Percentiles rank a stretch among this genome's conserved stretches.
Evolutionary conservation across 2,329 filamentous ascomycete species (phyloP).

Genomic region (Akanthomyces uredinophilus): DNA sequence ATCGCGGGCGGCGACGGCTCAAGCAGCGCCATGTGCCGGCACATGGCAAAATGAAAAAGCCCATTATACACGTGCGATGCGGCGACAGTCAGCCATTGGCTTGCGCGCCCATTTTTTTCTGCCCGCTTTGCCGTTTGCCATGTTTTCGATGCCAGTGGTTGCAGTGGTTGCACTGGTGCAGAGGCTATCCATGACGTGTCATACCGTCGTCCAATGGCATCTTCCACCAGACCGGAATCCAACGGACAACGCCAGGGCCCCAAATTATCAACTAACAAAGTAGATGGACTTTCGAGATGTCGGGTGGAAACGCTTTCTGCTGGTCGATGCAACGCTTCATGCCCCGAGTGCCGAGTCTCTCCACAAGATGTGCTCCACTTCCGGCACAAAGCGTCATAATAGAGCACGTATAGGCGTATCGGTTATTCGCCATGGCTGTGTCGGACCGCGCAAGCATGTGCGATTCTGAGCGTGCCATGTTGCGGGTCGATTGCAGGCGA

Average conservation of each 20-base stretch:
- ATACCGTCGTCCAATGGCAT: neutral
- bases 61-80: conserved; percentile 1
- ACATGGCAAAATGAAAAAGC: neutral
- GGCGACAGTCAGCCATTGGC: neutral
- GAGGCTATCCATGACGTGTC: conserved; percentile 1
- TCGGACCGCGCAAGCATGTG: conserved; percentile 6
- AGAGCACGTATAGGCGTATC: neutral
- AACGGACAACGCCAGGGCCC: conserved; percentile 1
- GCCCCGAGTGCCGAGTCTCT: conserved; percentile 9
- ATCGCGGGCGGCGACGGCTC: conserved; percentile 11
- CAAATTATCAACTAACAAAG: no score
- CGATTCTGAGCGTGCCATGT: neutral
- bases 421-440: neutral
- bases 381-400: neutral
- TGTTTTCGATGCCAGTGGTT: neutral
- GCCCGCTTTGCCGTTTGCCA: neutral
- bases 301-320: conserved; percentile 11
- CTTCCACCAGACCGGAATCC: conserved; percentile 1
- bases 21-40: neutral
- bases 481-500: neutral
- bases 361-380: conserved; percentile 3
- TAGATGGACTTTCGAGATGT: neutral
- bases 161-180: no score
- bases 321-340: conserved; percentile 5
- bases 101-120: neutral